Conservation (phyloP, 2,329 filamentous ascomycete genomes). For the Exophiala sp. region DNA sequence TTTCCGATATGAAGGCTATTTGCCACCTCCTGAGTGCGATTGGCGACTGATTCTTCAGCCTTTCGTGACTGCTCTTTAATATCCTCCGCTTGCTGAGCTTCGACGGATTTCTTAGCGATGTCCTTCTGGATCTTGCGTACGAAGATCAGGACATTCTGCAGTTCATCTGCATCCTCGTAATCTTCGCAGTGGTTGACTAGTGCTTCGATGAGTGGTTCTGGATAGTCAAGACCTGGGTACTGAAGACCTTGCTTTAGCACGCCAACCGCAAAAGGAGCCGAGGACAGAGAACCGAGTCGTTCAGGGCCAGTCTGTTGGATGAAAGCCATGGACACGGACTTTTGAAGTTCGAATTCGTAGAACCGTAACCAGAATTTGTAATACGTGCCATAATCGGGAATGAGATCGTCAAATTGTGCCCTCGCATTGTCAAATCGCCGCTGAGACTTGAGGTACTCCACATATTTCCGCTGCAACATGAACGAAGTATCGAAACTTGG, state of each 20-base stretch:
- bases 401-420: slow-evolving; percentile 70
- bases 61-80: slow-evolving; percentile 30
- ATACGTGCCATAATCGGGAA: slow-evolving; percentile 66
- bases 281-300: slow-evolving; percentile 55
- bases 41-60: slow-evolving; percentile 30
- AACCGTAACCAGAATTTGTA: slow-evolving; percentile 94
- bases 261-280: slow-evolving; percentile 70
- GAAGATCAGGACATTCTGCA: slow-evolving; percentile 70
- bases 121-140: slow-evolving; percentile 66
- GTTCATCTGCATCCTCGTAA: slow-evolving; percentile 73
- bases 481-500: slow-evolving; percentile 87
- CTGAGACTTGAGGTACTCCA: slow-evolving; percentile 85
- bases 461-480: slow-evolving; percentile 84
- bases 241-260: slow-evolving; percentile 70
- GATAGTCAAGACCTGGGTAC: slow-evolving; percentile 48
- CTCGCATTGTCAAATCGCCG: slow-evolving; percentile 73
- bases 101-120: slow-evolving; percentile 62
- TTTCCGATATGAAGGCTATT: slow-evolving; percentile 49
- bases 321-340: slow-evolving; percentile 58
- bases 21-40: slow-evolving; percentile 23
- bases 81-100: slow-evolving; percentile 58
- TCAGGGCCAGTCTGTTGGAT: slow-evolving; percentile 50
- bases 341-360: slow-evolving; percentile 85
- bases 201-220: slow-evolving; percentile 47
- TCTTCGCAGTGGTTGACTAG: slow-evolving; percentile 68